Conservation (phyloP, 805 yeast species). For the Lipomyces yamanashiensis region DNA sequence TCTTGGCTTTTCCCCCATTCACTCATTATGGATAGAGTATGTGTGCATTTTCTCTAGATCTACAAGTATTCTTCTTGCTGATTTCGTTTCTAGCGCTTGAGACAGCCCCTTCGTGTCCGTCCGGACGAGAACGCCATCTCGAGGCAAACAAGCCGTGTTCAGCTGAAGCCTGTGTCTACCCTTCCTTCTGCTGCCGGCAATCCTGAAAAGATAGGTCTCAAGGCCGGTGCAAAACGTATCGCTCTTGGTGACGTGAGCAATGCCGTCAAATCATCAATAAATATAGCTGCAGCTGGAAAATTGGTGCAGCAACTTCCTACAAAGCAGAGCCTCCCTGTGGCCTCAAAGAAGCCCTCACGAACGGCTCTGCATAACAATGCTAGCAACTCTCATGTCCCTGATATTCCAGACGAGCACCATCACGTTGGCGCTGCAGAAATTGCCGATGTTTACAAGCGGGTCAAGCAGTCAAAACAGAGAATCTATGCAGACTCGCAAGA, state of each 20-base stretch:
- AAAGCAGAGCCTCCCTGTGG: not conserved
- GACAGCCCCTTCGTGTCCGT: slow-evolving; percentile 30
- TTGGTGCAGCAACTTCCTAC: slow-evolving; percentile 25
- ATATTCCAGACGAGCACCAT: slow-evolving; percentile 19
- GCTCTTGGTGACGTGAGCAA: slow-evolving; percentile 36
- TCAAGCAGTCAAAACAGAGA: slow-evolving; percentile 16
- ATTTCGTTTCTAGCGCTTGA: slow-evolving; percentile 9
- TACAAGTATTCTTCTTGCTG: not conserved
- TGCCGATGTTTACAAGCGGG: slow-evolving; percentile 28
- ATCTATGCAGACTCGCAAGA: slow-evolving; percentile 5
- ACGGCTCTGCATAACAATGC: not conserved
- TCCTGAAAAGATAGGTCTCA: slow-evolving; percentile 27
- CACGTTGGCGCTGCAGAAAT: slow-evolving; percentile 26
- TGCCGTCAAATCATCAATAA: slow-evolving; percentile 12
- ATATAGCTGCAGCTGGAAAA: slow-evolving; percentile 23
- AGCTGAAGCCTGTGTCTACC: slow-evolving; percentile 17
- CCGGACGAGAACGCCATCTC: slow-evolving; percentile 31
- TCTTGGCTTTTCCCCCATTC: not conserved
- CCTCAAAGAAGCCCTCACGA: slow-evolving; percentile 11
- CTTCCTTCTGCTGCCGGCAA: slow-evolving; percentile 2
- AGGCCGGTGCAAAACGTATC: slow-evolving; percentile 35
- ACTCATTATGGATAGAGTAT: slow-evolving; percentile 29
- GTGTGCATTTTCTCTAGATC: not conserved
- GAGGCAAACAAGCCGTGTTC: slow-evolving; percentile 18
- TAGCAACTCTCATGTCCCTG: slow-evolving; percentile 5